Base-by-base conservation (phyloP, 345 rosid genomes). In the Eucalyptus lansdowneana region DNA sequence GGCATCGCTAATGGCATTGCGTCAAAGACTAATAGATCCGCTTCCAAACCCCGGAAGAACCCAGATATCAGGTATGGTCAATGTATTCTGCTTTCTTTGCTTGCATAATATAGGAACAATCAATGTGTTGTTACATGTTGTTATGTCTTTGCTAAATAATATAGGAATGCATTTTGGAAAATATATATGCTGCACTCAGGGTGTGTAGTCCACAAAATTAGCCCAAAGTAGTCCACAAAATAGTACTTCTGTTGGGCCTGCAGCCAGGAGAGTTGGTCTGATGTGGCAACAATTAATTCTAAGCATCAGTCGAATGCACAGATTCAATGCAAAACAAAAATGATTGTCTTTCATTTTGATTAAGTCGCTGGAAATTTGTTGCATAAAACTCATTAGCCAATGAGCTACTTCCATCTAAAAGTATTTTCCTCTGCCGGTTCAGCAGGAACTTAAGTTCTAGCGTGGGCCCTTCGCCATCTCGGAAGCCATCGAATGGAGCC, bases 401-500 rank as follows among this genome's bases (percentile, higher is more conserved):
- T 92, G 81, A 67, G 51, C 10, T 37, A 45, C 4, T 86, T 44
- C 58, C 86, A 40, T 7, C 67, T 62, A 37, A 72, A 72, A 72
- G 81, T 6, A 40, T 37, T 31, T 86, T 76, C 58, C 91, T 90
- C 92, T 90, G 27, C 47, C 29, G 85, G 29, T 76, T 44, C 29
- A 76, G 91, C 94, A 96, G 95, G 94, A 96, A 92, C 91, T 31
- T 92, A 53, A 92, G 88, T 92, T 89, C 94, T 49, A 90, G 87
- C 67, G 72, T 90, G 86, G 96, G 95, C n/a, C 96, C 98, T 92
- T 96, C 95, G 19, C 96, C 96, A 10, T 94, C 97, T 65, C 92
- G 95, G 86, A 96, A 97, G 91, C 91, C 92, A 86, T 50, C 90
- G 80, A 94, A 93, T 86, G 97, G 95, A 42, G 91, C 53, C 69